Conservation (phyloP, 495 filamentous ascomycete species). For the Talaromyces wortmannii region DNA sequence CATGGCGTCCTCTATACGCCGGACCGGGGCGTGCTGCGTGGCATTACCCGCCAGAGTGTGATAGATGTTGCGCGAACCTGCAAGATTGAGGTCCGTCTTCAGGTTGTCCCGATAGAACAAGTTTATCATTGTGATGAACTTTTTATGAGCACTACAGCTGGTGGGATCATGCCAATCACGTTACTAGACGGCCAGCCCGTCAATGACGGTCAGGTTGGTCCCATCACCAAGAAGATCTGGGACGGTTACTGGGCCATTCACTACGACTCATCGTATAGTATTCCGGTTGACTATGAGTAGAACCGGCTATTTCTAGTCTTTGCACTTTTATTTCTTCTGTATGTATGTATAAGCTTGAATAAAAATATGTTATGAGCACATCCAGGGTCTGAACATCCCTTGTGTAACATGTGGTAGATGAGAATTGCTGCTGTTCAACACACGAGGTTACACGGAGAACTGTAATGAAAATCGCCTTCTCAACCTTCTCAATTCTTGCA, state of each 20-base stretch:
- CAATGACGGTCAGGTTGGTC: conserved; percentile 23
- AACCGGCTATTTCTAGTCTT: background rate
- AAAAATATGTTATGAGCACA: background rate
- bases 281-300: background rate
- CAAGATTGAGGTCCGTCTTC: conserved; percentile 16
- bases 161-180: conserved; percentile 32
- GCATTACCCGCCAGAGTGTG: conserved; percentile 25
- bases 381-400: background rate
- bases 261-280: conserved; percentile 21
- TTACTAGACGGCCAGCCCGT: conserved; percentile 23
- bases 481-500: too few relatives aligned
- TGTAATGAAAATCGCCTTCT: background rate
- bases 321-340: background rate
- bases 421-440: background rate
- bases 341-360: background rate
- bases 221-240: conserved; percentile 31
- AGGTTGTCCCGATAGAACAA: conserved; percentile 21
- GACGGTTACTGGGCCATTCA: conserved; percentile 32
- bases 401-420: background rate
- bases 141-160: conserved; percentile 32
- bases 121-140: conserved; percentile 26
- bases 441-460: background rate
- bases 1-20: conserved; percentile 22
- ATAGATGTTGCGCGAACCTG: conserved; percentile 18
- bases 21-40: conserved; percentile 22